A percentile compares a stretch with the other conserved stretches of the same genome.
phyloP scores from a whole-genome alignment of 2,329 filamentous ascomycete genomes.

The Colletotrichum zoysiae region DNA sequence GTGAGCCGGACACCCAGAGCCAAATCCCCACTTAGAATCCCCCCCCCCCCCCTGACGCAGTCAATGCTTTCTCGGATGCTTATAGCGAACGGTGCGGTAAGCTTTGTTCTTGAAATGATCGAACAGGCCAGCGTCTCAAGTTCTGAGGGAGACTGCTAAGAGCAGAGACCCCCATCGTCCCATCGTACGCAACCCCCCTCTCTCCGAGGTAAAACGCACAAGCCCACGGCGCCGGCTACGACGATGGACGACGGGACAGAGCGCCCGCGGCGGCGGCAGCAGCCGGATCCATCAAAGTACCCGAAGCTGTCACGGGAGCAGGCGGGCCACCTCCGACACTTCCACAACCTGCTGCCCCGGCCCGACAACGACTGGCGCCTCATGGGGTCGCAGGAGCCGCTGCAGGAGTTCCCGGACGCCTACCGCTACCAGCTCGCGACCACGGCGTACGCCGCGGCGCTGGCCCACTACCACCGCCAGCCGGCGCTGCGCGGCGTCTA shows the following conservation, averaged over 20 bases:
- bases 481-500: slow-evolving; percentile 51
- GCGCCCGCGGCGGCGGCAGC: not conserved
- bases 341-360: slow-evolving; percentile 51
- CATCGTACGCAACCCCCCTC: no score
- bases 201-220: not conserved
- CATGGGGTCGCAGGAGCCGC: slow-evolving; percentile 52
- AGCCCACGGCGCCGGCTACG: not conserved
- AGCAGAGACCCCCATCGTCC: not conserved
- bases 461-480: slow-evolving; percentile 55
- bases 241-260: not conserved
- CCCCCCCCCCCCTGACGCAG: no score
- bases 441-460: slow-evolving; percentile 54
- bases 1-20: no score
- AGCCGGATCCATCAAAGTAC: slow-evolving; percentile 33
- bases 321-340: slow-evolving; percentile 53
- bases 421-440: slow-evolving; percentile 57
- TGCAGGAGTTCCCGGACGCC: slow-evolving; percentile 53
- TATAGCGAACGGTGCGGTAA: not conserved
- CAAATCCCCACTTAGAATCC: not conserved
- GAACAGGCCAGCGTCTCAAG: no score
- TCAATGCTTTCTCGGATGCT: not conserved
- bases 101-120: no score
- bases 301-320: slow-evolving; percentile 45
- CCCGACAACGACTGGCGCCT: slow-evolving; percentile 48
- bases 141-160: no score